Conservation (phyloP, 2,329 filamentous ascomycete species). For the Colletotrichum graminicola region DNA sequence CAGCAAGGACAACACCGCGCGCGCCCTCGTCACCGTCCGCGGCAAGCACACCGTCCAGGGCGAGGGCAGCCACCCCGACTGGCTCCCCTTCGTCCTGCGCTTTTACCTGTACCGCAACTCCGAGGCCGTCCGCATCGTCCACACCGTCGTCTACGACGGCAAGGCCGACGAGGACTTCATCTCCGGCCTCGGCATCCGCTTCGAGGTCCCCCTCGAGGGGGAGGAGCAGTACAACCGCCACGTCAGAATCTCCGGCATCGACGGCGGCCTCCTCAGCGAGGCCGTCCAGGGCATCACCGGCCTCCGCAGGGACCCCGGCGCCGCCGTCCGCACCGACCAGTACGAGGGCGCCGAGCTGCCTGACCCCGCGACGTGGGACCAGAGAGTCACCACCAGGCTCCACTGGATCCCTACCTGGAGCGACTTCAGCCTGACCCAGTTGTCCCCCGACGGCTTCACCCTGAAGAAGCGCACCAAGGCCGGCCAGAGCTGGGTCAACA, state of each 20-base stretch:
- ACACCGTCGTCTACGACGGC: conserved; percentile 69
- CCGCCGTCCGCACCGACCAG: conserved; percentile 62
- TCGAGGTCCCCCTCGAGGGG: conserved; percentile 65
- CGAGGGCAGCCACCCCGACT: conserved; percentile 55
- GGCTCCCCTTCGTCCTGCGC: conserved; percentile 67
- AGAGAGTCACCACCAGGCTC: conserved; percentile 58
- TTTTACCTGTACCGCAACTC: conserved; percentile 72
- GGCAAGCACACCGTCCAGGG: conserved; percentile 53
- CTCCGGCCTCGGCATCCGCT: conserved; percentile 65
- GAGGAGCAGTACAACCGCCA: conserved; percentile 71
- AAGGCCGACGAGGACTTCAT: conserved; percentile 64
- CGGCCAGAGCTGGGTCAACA: conserved; percentile 69
- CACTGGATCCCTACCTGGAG: conserved; percentile 71
- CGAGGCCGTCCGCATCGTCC: conserved; percentile 65
- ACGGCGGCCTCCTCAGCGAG: conserved; percentile 68
- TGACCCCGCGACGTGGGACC: conserved; percentile 60
- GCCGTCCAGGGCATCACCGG: conserved; percentile 72
- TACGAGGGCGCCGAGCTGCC: conserved; percentile 60
- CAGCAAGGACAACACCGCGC: conserved; percentile 55
- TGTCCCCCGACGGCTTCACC: conserved; percentile 71
- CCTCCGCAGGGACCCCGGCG: conserved; percentile 66
- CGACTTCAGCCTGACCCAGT: conserved; percentile 68
- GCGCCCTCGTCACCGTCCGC: conserved; percentile 60
- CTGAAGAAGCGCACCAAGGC: conserved; percentile 70
- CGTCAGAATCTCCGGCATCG: conserved; percentile 66